Evolutionary conservation across 495 filamentous ascomycete genomes (phyloP).

Genomic region (Neurospora sp.): DNA sequence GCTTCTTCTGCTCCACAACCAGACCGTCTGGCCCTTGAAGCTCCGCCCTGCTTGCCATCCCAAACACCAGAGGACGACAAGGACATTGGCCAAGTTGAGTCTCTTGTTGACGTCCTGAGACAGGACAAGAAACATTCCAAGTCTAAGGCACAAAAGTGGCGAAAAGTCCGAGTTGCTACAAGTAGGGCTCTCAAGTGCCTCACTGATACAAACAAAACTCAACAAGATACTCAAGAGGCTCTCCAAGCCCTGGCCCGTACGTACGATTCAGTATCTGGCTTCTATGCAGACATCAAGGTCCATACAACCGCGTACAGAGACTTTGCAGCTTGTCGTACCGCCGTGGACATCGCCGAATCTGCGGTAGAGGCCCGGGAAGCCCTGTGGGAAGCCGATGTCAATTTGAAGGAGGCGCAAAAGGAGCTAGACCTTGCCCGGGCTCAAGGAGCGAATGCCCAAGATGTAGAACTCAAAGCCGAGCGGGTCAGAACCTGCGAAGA

Average conservation of each 20-base stretch:
- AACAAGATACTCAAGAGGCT: neutral
- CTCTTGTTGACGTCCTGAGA: too few relatives aligned
- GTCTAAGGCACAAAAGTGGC: too few relatives aligned
- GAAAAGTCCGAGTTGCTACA: too few relatives aligned
- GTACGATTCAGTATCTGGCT: accelerated
- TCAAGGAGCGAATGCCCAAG: neutral
- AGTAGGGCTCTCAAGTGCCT: neutral
- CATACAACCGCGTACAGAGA: neutral
- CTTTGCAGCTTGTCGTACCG: neutral
- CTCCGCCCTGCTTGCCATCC: neutral
- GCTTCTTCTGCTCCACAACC: neutral
- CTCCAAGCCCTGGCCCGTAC: neutral
- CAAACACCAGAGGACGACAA: neutral
- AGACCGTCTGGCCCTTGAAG: neutral
- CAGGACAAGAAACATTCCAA: too few relatives aligned
- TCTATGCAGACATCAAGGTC: neutral
- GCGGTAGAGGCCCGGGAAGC: neutral
- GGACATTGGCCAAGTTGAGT: neutral
- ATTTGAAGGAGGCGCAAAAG: neutral
- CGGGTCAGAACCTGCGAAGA: neutral
- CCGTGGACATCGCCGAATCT: neutral
- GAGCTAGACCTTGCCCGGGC: neutral
- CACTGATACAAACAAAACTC: neutral
- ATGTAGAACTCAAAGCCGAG: neutral
- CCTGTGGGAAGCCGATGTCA: neutral